phyloP scores from a whole-genome alignment of 176 grass and related monocot genomes.

The Coix lacrymajobi region DNA sequence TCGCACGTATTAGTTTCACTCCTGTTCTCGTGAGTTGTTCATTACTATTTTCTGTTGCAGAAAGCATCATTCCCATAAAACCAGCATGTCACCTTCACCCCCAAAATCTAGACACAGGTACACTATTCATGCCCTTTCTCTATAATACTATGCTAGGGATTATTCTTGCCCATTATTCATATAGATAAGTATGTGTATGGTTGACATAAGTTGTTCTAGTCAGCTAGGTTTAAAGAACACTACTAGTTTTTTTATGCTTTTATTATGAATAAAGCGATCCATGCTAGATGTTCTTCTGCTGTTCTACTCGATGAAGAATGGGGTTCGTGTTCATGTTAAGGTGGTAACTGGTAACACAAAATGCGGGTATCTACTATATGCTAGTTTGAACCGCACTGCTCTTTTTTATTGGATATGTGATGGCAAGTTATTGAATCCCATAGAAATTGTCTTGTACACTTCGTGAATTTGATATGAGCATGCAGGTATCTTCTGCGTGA shows the following conservation, averaged over 20 bases:
- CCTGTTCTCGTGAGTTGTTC: constrained; percentile 6
- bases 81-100: constrained; percentile 58
- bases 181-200: neutral
- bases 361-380: neutral
- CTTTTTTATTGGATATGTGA: neutral
- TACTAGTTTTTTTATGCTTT: constrained; percentile 7
- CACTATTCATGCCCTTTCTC: neutral
- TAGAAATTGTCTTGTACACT: constrained; percentile 8
- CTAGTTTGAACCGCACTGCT: constrained; percentile 5
- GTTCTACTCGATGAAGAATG: neutral
- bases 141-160: constrained; percentile 3
- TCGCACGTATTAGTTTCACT: neutral
- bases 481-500: constrained; percentile 55
- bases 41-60: constrained; percentile 34
- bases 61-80: constrained; percentile 50
- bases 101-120: constrained; percentile 71
- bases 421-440: constrained; percentile 4
- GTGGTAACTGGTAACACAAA: neutral
- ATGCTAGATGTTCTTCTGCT: neutral
- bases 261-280: constrained; percentile 3
- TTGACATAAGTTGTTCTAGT: neutral
- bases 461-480: constrained; percentile 36
- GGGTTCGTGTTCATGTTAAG: neutral
- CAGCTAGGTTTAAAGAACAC: neutral
- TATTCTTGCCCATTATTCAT: constrained; percentile 1